Base-by-base conservation (phyloP, 768 basidiomycete genomes). In the Lactarius psammicola region DNA sequence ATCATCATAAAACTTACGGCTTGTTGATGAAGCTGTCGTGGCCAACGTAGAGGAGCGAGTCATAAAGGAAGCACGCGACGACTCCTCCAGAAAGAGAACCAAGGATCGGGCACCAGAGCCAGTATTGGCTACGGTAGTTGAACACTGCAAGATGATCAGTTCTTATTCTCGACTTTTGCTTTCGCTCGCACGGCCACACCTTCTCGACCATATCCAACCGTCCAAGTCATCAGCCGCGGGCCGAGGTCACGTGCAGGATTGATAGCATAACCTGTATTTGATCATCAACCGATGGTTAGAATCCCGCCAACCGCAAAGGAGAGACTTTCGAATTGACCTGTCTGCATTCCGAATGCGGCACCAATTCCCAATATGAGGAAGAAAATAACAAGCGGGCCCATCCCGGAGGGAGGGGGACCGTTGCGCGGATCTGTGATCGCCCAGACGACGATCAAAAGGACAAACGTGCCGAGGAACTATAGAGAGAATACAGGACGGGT, bases 161-260 rank as follows among this genome's bases (percentile, higher is more conserved):
- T 23, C n/a, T 54, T 46, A 23, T 11, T 28, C 26, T 53, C 28
- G 9, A 53, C 17, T n/a, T 20, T 13, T 55, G 31, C 9, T 20
- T 31, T 31, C 30, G 30, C 54, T 62, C 63, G n/a, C 26, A n/a
- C n/a, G n/a, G n/a, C n/a, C n/a, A n/a, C n/a, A 71, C 71, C 84
- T 44, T 79, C 79, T 72, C 74, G 75, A 33, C 87, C 87, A 68
- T 88, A 90, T 20, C 88, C 88, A 9, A 81, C 87, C 84, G 88
- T 87, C 4, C 87, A 80, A 1, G 86, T 88, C 71, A 89, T 73
- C 31, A 89, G 68, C 8, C 88, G 80, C 1, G 88, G 88, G 6
- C 88, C 88, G 23, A 89, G 76, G 75, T 89, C 88, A 70, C 88
- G 85, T 51, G 88, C 86, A 40, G 88, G 88, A 69, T 89, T 89